Evolutionary conservation across 2,329 filamentous ascomycete genomes (phyloP).

Genomic region (Fusarium coffeatum): DNA sequence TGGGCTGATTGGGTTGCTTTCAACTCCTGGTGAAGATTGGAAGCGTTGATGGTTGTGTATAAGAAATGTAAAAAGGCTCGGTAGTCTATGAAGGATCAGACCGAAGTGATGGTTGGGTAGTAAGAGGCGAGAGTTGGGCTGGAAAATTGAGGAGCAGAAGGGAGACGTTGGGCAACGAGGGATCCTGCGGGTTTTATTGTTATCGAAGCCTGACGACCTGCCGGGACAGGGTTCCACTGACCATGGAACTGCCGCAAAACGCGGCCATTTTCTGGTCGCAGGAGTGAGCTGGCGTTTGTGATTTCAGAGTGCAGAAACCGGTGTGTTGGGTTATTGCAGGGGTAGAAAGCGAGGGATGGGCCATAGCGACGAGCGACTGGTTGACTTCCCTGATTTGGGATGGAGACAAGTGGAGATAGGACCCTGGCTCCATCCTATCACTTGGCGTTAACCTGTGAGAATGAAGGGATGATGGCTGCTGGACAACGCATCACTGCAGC

Average conservation of each 20-base stretch:
- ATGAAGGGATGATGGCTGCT: conserved; percentile 58
- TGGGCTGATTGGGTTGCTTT: conserved; percentile 41
- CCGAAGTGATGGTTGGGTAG: conserved; percentile 53
- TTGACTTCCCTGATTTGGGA: conserved; percentile 55
- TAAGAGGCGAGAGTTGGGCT: conserved; percentile 52
- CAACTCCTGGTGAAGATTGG: conserved; percentile 38
- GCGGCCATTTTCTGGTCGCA: conserved; percentile 61
- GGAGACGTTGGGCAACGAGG: conserved; percentile 56
- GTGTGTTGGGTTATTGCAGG: conserved; percentile 47
- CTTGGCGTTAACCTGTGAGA: conserved; percentile 49
- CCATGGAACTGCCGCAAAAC: conserved; percentile 42
- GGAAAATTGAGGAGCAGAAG: conserved; percentile 49
- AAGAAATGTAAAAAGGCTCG: conserved; percentile 39
- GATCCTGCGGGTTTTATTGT: conserved; percentile 64
- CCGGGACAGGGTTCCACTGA: conserved; percentile 43
- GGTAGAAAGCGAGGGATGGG: conserved; percentile 47
- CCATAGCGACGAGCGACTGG: conserved; percentile 48
- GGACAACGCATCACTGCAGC: conserved; percentile 59
- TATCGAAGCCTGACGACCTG: conserved; percentile 47
- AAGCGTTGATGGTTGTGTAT: conserved; percentile 34
- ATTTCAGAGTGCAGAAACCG: conserved; percentile 47
- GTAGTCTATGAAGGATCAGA: conserved; percentile 44
- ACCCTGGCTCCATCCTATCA: conserved; percentile 59
- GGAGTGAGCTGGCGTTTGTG: conserved; percentile 60
- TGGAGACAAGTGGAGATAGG: conserved; percentile 53